A percentile compares a stretch with the other conserved stretches of the same genome.
These are phyloP conservation scores for Talaromyces thailandensis DNA, from an alignment of 495 filamentous ascomycete species.

Conservation along the genomic window DNA sequence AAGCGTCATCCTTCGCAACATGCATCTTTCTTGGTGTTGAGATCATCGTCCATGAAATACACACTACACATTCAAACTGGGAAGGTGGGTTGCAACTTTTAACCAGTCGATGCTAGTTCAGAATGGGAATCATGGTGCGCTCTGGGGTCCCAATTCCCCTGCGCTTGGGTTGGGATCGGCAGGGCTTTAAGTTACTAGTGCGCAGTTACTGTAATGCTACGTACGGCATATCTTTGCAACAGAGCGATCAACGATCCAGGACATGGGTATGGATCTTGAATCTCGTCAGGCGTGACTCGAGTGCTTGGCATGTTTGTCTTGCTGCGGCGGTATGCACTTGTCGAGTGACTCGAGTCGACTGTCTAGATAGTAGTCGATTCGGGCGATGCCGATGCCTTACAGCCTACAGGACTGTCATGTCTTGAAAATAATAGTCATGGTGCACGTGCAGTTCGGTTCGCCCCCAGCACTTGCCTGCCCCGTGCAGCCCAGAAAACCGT, in stretches of 20 bases:
- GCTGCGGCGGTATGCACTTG: background rate
- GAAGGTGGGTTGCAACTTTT: background rate
- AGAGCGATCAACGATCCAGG: background rate
- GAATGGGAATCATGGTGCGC: background rate
- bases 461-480: background rate
- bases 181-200: background rate
- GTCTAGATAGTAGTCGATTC: background rate
- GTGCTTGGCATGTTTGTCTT: background rate
- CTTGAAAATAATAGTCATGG: background rate
- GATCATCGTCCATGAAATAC: background rate
- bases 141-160: background rate
- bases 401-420: background rate
- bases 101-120: background rate
- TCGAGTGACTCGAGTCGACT: background rate
- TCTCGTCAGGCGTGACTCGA: background rate
- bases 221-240: background rate
- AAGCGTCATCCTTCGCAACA: background rate
- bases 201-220: background rate
- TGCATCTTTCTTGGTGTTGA: background rate
- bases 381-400: background rate
- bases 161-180: background rate
- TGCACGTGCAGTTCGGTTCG: background rate
- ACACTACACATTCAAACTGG: too few species aligned
- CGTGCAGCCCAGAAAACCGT: background rate
- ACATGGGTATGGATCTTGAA: background rate